phyloP scores from a whole-genome alignment of 1,284 basidiomycete genomes.

The Moesziomyces parantarcticus region DNA sequence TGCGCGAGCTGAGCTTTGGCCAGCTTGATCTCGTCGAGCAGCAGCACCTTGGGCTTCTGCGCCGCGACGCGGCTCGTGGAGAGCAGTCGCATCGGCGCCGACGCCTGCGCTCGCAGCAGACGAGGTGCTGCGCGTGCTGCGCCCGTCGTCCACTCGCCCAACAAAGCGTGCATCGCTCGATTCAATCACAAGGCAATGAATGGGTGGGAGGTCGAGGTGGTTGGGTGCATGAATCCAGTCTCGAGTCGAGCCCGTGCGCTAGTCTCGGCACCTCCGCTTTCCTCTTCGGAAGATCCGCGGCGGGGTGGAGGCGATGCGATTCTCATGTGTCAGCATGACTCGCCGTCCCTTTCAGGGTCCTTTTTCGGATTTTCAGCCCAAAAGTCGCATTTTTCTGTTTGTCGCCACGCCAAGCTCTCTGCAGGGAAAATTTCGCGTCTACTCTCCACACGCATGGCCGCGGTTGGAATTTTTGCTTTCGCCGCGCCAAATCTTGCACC shows the following conservation, averaged over 20 bases:
- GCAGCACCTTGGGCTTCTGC: slow-evolving; percentile 51
- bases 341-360: slow-evolving; percentile 4
- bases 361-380: slow-evolving; percentile 1
- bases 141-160: too few species aligned
- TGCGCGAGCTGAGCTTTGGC: slow-evolving; percentile 45
- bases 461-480: too few species aligned
- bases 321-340: slow-evolving; percentile 34
- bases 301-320: background rate
- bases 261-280: background rate
- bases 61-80: slow-evolving; percentile 9
- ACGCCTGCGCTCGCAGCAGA: background rate
- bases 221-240: background rate
- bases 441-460: background rate
- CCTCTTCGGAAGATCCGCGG: background rate
- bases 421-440: slow-evolving; percentile 1
- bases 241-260: background rate
- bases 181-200: too few species aligned
- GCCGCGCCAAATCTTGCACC: too few species aligned
- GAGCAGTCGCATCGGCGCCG: slow-evolving; percentile 3
- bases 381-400: background rate
- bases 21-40: slow-evolving; percentile 57
- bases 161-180: too few species aligned
- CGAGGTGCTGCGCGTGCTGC: too few species aligned
- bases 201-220: too few species aligned
- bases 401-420: background rate